Evolutionary conservation across 164 flowering plant genomes (phyloP).

Genomic region (Tetracentron sinense): DNA sequence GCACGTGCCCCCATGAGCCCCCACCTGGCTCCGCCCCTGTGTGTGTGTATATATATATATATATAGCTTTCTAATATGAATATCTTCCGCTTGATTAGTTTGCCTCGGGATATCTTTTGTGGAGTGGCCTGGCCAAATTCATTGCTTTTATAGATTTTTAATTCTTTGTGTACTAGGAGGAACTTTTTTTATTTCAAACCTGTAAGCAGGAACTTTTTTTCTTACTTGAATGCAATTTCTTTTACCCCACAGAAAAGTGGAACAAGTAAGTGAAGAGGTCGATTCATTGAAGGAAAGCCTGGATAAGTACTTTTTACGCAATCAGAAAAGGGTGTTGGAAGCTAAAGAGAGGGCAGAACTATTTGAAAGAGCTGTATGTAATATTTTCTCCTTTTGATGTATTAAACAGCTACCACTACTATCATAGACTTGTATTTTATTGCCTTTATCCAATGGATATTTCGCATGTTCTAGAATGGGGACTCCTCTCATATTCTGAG

Average conservation of each 20-base stretch:
- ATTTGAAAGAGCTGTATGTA: constrained; percentile 83
- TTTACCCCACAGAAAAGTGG: constrained; percentile 66
- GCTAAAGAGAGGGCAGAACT: constrained; percentile 85
- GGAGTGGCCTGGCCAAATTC: no score
- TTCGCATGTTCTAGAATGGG: constrained; percentile 53
- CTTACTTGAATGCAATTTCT: constrained; percentile 2
- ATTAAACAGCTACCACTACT: not conserved
- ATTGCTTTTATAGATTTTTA: no score
- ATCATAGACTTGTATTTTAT: not conserved
- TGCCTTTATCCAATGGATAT: constrained; percentile 7
- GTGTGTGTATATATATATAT: no score
- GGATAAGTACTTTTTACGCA: constrained; percentile 53
- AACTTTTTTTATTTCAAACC: no score
- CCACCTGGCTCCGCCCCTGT: no score
- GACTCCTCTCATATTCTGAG: constrained; percentile 77
- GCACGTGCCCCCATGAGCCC: no score
- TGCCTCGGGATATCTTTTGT: no score
- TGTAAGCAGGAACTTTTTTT: no score
- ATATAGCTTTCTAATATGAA: no score
- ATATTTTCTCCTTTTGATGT: constrained; percentile 4
- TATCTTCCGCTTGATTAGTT: no score
- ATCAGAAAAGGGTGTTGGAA: constrained; percentile 66
- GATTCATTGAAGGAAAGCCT: constrained; percentile 79
- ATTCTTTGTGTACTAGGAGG: no score
- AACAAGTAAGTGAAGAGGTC: constrained; percentile 86